These are phyloP conservation scores for Cyclotella distinguenda DNA, from an alignment of 108 stramenopile species.

Conservation along the genomic window DNA sequence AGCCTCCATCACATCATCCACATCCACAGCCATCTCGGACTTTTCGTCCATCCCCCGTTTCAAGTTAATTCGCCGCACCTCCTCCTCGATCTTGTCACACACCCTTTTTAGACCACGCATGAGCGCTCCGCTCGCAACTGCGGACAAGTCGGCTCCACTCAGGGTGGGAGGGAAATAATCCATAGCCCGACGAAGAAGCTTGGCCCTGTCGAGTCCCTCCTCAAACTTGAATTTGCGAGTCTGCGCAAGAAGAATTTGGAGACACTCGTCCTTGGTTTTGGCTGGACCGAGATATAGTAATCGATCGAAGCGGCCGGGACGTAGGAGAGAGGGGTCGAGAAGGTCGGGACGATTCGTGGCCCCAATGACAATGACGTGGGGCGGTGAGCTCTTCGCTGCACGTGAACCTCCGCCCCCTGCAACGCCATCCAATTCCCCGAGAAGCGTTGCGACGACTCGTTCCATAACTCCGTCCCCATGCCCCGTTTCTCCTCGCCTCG, in stretches of 20 bases:
- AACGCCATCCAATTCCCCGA: slow-evolving; percentile 84
- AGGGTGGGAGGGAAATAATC: slow-evolving; percentile 71
- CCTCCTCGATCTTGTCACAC: slow-evolving; percentile 72
- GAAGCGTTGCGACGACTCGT: slow-evolving; percentile 89
- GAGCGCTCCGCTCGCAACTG: slow-evolving; percentile 84
- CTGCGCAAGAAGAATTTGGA: slow-evolving; percentile 79
- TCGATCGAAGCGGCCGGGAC: slow-evolving; percentile 97
- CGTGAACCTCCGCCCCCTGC: neutral
- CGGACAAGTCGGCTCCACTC: slow-evolving; percentile 93
- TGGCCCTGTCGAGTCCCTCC: slow-evolving; percentile 49
- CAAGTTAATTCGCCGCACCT: slow-evolving; percentile 37
- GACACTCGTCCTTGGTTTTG: slow-evolving; percentile 61
- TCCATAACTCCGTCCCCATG: slow-evolving; percentile 95
- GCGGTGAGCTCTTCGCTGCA: slow-evolving; percentile 5
- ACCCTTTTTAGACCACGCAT: slow-evolving; percentile 71
- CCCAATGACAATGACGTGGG: slow-evolving; percentile 91
- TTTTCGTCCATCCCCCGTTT: slow-evolving; percentile 10
- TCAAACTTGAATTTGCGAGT: slow-evolving; percentile 86
- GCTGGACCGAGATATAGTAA: slow-evolving; percentile 90
- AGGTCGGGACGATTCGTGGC: slow-evolving; percentile 99
- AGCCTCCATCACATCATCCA: slow-evolving; percentile 54
- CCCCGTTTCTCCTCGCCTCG: slow-evolving; percentile 76
- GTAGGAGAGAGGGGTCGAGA: slow-evolving; percentile 91
- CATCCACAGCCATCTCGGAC: slow-evolving; percentile 21
- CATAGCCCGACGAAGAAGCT: slow-evolving; percentile 60